Base-by-base conservation (phyloP, 805 yeast genomes). In the Metschnikowia matae region DNA sequence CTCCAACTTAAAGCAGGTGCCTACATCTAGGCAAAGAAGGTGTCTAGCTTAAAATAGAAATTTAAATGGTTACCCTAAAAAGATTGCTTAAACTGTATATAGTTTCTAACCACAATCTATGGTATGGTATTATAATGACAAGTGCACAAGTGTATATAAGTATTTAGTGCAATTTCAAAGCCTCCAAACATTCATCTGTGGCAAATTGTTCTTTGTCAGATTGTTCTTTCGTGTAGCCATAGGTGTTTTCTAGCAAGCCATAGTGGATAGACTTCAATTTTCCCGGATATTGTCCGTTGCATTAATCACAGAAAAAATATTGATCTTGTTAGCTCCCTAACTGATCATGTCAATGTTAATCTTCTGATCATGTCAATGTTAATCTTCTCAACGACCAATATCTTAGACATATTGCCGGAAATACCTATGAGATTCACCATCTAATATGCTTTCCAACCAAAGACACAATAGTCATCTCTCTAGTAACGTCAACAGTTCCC, bases 241-340 rank as follows among this genome's bases (percentile, higher is more conserved):
- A 61, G 46, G 57, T 59, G 4, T 68, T 74, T 56, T 84, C 85
- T 57, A 92, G 70, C 54, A 92, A 69, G 52, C 81, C 83, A 40
- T 84, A 85, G 65, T 94, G 99, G 51, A 94, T 83, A 4, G 90
- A 85, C 64, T 83, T 83, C 57, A 94, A 76, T n/a, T n/a, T 3
- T 97, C 98, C 66, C 87, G 87, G 31, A 89, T 71, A 13, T 95
- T 84, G 63, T 94, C 94, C 49, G 73, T 71, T 57, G 87, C 89
- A 56, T 87, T 87, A 54, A 94, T 89, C 48, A 94, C 99, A 56
- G 97, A 95, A 33, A 96, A 87, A 48, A 94, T 94, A 67, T 94
- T 94, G 63, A 94, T 94, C 71, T 94, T 99, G 63, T 92, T 92
- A 17, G 98, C 97, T 61, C 99, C 99, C 77, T 94, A 99, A 51